Evolutionary conservation across 768 basidiomycete genomes (phyloP).

Genomic region (Naganishia vishniacii): DNA sequence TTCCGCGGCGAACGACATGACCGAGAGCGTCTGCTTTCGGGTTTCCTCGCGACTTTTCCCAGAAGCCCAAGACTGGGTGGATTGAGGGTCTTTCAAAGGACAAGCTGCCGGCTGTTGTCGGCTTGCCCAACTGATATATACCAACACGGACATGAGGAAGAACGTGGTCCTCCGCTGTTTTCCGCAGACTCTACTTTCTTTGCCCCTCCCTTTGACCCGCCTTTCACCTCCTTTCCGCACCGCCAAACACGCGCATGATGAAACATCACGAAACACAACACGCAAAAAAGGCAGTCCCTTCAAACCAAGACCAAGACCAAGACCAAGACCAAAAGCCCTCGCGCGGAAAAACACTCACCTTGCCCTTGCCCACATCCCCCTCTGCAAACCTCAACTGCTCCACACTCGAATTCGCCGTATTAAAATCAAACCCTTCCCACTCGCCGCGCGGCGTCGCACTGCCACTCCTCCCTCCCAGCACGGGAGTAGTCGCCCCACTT

Average conservation of each 20-base stretch:
- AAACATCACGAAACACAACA: no score
- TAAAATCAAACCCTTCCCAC: slow-evolving; percentile 46
- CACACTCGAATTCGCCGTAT: slow-evolving; percentile 39
- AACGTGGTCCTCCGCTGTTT: not conserved
- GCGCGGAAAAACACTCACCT: slow-evolving; percentile 30
- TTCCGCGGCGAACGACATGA: slow-evolving; percentile 1
- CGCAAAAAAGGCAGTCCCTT: no score
- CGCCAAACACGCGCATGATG: not conserved
- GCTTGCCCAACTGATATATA: no score
- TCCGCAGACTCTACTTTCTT: not conserved
- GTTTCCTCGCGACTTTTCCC: no score
- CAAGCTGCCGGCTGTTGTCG: no score
- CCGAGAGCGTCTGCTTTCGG: not conserved
- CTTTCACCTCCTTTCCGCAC: not conserved
- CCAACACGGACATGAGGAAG: not conserved
- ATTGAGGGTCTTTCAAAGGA: no score
- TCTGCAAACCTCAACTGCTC: slow-evolving; percentile 47
- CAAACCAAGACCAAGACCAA: no score
- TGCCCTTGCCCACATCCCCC: slow-evolving; percentile 47
- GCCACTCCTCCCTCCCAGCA: slow-evolving; percentile 17
- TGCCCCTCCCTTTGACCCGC: not conserved
- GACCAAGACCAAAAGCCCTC: no score
- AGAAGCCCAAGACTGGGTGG: no score
- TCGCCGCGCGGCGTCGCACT: slow-evolving; percentile 34
- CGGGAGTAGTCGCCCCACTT: not conserved